Evolutionary conservation across 2,329 filamentous ascomycete species (phyloP).

Genomic region (Magnaporthales sp.): DNA sequence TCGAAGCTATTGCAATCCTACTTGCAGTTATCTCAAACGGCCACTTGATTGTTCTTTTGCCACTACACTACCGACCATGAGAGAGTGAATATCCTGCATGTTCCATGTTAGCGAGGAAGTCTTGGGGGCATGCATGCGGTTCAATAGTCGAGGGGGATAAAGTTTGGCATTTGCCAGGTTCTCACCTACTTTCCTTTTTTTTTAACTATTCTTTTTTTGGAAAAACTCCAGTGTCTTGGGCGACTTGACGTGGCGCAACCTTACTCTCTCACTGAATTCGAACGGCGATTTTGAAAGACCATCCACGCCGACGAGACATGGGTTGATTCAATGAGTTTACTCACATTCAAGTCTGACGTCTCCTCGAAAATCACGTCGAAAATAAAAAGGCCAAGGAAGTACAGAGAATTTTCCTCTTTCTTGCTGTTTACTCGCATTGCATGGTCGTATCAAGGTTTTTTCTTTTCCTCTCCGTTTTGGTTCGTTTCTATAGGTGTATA

Average conservation of each 20-base stretch:
- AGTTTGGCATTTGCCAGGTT: not conserved
- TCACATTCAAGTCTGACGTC: not conserved
- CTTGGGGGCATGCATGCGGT: not conserved
- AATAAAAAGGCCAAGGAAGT: not conserved
- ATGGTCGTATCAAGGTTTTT: not conserved
- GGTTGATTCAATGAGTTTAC: not conserved
- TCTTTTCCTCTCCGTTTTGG: conserved; percentile 2
- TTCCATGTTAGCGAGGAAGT: not conserved
- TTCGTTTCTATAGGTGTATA: not conserved
- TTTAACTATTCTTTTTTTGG: not conserved
- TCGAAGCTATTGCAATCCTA: not conserved
- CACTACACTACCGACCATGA: not conserved
- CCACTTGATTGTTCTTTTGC: not conserved
- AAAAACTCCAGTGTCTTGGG: not conserved
- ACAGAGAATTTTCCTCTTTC: conserved; percentile 3
- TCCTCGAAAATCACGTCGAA: not conserved
- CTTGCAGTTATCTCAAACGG: not conserved
- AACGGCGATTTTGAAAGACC: not conserved
- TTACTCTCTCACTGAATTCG: not conserved
- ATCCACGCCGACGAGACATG: not conserved
- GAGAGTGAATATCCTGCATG: not conserved
- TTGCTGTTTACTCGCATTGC: not conserved
- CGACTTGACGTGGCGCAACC: not conserved
- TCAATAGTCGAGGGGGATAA: not conserved
- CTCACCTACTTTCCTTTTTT: not conserved